Base-by-base conservation (phyloP, 2,329 filamentous ascomycete genomes). In the Cercospora sojina region DNA sequence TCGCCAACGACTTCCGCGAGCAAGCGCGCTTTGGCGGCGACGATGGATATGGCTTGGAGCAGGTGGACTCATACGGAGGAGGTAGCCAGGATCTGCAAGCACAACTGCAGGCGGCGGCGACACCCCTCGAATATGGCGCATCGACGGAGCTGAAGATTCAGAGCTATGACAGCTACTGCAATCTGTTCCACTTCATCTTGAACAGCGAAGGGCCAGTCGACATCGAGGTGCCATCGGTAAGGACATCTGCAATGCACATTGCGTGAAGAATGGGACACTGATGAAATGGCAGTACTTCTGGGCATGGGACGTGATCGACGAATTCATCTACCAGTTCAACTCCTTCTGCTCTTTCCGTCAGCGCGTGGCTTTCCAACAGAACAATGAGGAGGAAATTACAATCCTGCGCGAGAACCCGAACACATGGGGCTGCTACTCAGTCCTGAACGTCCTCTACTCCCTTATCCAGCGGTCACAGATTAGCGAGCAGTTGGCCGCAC, bases 301-400 rank as follows among this genome's bases (percentile, higher is more conserved):
- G 95, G 95, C 95, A 49, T 99, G 95, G 95, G 95, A 99, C 80
- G 94, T 98, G 74, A 97, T 99, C 82, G 95, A 99, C 81, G 95
- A 99, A 82, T 99, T 99, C 85, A 98, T 99, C 83, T 99, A 99
- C 85, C 95, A 99, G 81, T 99, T 99, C 86, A 97, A 99, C 86
- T 96, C 93, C 67, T 99, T 99, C 86, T 98, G 93, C 80, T 92
- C 93, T 70, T 97, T 97, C 87, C 90, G 95, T 77, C 93, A 96
- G 81, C 90, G 93, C 73, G 89, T 97, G 74, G 95, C 95, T 71
- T 88, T 93, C 74, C 88, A 85, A 84, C 74, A 74, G 59, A 67
- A 65, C 47, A 96, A 94, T 80, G 91, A 93, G 79, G 95, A 98
- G 82, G 95, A 99, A 81, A 89, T 96, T 71, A 87, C 91, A 81